phyloP scores from a whole-genome alignment of 495 filamentous ascomycete species.

The Amphirosellinia nigrospora region DNA sequence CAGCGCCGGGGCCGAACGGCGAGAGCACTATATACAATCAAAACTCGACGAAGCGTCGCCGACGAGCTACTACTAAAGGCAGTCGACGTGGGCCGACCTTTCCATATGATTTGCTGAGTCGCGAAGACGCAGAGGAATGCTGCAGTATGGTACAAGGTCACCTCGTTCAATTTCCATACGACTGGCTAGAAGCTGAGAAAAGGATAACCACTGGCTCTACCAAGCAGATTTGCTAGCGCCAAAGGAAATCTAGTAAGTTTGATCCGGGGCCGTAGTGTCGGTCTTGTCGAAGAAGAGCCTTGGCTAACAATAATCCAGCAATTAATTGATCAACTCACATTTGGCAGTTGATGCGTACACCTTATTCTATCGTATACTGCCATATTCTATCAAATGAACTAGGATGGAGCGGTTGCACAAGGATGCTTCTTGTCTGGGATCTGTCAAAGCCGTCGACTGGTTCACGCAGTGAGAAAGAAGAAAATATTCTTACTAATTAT shows the following conservation, averaged over 20 bases:
- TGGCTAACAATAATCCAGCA: constrained; percentile 16
- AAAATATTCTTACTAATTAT: background rate
- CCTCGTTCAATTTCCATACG: constrained; percentile 90
- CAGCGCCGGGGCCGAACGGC: constrained; percentile 39
- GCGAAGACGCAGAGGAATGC: constrained; percentile 77
- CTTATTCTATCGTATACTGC: background rate
- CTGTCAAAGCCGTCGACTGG: background rate
- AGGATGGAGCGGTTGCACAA: background rate
- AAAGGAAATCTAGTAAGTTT: constrained; percentile 92
- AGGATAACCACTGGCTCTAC: constrained; percentile 95
- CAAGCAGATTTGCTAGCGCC: constrained; percentile 94
- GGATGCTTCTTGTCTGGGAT: background rate
- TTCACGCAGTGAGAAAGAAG: background rate
- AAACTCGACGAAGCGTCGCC: constrained; percentile 55
- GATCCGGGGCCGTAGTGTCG: background rate
- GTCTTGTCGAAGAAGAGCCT: background rate
- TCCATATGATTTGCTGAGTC: constrained; percentile 75
- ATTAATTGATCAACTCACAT: background rate
- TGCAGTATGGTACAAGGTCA: constrained; percentile 84
- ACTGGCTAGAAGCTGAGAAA: constrained; percentile 90
- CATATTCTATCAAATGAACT: background rate
- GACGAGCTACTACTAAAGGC: constrained; percentile 78
- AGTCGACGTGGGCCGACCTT: constrained; percentile 68
- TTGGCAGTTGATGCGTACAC: background rate
- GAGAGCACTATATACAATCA: constrained; percentile 36